A percentile compares a stretch with the other conserved stretches of the same genome.
These are phyloP conservation scores for Anisodus tanguticus DNA, from an alignment of 257 asterid genomes.

Conservation along the genomic window DNA sequence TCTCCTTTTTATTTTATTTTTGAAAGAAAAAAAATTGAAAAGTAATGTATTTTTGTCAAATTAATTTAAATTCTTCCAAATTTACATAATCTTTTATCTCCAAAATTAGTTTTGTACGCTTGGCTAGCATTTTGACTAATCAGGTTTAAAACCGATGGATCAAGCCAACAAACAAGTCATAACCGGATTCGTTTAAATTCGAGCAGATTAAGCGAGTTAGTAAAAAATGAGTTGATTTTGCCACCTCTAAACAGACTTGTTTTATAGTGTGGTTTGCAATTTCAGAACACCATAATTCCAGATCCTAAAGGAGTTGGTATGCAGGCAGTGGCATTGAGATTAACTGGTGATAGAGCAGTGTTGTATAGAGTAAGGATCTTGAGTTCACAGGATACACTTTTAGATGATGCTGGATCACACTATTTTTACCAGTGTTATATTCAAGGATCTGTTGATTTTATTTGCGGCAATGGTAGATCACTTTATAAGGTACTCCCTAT, in stretches of 20 bases:
- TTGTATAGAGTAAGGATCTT: conserved; percentile 66
- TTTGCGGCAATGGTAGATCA: conserved; percentile 76
- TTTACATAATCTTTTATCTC: too few species aligned
- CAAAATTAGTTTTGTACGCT: too few species aligned
- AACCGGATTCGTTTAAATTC: not conserved
- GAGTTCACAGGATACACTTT: conserved; percentile 83
- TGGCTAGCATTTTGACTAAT: too few species aligned
- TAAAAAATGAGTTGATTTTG: too few species aligned
- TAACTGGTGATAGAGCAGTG: conserved; percentile 69
- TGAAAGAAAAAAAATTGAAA: too few species aligned
- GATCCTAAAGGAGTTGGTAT: conserved; percentile 47
- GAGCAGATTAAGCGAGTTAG: too few species aligned
- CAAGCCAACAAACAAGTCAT: not conserved
- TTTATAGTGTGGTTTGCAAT: not conserved
- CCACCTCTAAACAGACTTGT: too few species aligned
- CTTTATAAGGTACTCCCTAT: conserved; percentile 55
- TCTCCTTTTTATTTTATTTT: too few species aligned
- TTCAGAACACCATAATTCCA: conserved; percentile 67
- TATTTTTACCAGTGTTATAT: conserved; percentile 66
- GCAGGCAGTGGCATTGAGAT: conserved; percentile 85
- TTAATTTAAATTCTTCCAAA: too few species aligned
- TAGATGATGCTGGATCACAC: conserved; percentile 71
- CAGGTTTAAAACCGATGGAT: too few species aligned
- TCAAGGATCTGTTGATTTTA: conserved; percentile 80
- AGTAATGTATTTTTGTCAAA: too few species aligned